Conservation (phyloP, 1,284 basidiomycete species). For the Rhodotorula sp. region DNA sequence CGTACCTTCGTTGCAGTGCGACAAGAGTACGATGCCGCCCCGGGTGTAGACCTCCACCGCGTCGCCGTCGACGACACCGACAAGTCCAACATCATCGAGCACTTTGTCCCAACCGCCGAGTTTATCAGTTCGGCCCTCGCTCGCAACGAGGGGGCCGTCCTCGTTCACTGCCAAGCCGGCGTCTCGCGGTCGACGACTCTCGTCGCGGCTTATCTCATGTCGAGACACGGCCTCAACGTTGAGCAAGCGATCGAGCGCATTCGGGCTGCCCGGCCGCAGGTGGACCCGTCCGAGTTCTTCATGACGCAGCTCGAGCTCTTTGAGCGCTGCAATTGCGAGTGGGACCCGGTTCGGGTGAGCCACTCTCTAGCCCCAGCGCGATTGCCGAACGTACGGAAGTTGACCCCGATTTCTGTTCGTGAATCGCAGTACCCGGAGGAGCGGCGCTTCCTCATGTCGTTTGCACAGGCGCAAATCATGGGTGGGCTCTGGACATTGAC, state of each 20-base stretch:
- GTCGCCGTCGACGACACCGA: conserved; percentile 49
- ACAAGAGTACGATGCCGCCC: conserved; percentile 40
- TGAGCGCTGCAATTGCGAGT: conserved; percentile 47
- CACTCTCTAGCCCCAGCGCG: too few relatives aligned
- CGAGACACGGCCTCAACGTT: conserved; percentile 43
- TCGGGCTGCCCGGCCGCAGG: conserved; percentile 41
- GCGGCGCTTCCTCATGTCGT: conserved; percentile 49
- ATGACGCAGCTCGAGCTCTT: conserved; percentile 50
- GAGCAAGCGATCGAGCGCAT: conserved; percentile 47
- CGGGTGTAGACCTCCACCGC: conserved; percentile 43
- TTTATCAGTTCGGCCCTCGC: conserved; percentile 45
- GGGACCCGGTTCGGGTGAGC: conserved; percentile 46
- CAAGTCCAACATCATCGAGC: conserved; percentile 48
- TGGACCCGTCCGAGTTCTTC: conserved; percentile 49
- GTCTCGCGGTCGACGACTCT: conserved; percentile 48
- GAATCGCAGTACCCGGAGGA: conserved; percentile 44
- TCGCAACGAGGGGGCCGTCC: conserved; percentile 44
- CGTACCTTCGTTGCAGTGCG: too few relatives aligned
- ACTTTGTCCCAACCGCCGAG: conserved; percentile 46
- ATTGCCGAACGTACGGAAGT: too few relatives aligned
- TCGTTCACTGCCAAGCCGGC: conserved; percentile 52
- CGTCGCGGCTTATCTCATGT: conserved; percentile 50
- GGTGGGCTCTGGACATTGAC: conserved; percentile 11
- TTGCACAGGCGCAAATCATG: conserved; percentile 45
- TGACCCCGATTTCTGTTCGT: neutral